phyloP scores from a whole-genome alignment of 2,329 filamentous ascomycete species.

The Canariomyces notabilis region DNA sequence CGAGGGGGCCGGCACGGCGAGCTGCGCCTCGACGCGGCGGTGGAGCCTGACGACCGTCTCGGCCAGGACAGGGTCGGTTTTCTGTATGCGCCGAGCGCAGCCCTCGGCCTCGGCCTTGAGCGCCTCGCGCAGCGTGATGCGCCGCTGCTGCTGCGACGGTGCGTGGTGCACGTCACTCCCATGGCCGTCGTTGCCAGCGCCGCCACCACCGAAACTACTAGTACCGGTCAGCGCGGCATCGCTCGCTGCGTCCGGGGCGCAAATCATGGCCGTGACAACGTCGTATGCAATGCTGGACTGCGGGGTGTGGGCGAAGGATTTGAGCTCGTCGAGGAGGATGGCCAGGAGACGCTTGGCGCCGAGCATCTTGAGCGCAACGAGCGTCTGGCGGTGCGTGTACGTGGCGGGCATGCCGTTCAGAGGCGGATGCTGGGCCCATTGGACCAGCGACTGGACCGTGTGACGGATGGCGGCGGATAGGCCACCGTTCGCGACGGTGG shows the following conservation, averaged over 20 bases:
- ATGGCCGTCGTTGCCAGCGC: neutral
- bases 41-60: conserved; percentile 60
- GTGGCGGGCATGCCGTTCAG: conserved; percentile 54
- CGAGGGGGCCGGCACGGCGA: conserved; percentile 37
- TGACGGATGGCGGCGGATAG: conserved; percentile 54
- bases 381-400: conserved; percentile 68
- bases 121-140: conserved; percentile 54
- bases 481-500: conserved; percentile 42
- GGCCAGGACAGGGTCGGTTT: conserved; percentile 51
- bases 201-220: neutral
- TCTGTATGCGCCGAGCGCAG: conserved; percentile 51
- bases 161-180: conserved; percentile 28
- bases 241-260: conserved; percentile 56
- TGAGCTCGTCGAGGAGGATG: conserved; percentile 63
- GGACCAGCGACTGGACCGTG: conserved; percentile 57
- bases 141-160: conserved; percentile 38
- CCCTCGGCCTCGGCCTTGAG: conserved; percentile 55
- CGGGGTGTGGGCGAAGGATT: conserved; percentile 53
- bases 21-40: conserved; percentile 61
- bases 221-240: conserved; percentile 32
- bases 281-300: conserved; percentile 62
- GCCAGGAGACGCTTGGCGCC: conserved; percentile 57
- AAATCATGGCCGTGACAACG: conserved; percentile 63
- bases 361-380: conserved; percentile 55
- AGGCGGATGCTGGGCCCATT: conserved; percentile 59